Conservation (phyloP, 139 green algal genomes). For the Micractinium conductrix region DNA sequence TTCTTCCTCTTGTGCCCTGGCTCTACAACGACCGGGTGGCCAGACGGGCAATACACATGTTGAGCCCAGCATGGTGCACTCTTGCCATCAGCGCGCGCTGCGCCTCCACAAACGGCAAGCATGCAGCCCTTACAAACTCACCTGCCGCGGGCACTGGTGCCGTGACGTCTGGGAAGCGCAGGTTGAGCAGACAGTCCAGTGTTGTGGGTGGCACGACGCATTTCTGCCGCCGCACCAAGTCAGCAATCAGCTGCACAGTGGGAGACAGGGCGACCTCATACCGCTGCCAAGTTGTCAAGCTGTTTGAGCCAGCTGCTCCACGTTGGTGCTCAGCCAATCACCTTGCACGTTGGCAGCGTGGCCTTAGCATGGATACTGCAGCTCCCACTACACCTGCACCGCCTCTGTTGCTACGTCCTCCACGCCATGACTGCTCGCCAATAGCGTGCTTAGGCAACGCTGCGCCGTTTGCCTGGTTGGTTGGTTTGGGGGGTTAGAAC, state of each 20-base stretch:
- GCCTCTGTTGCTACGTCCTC: conserved; percentile 62
- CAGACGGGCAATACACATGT: background rate
- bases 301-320: no score
- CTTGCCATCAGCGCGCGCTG: background rate
- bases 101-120: background rate
- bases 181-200: conserved; percentile 21
- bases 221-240: conserved; percentile 77
- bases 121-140: background rate
- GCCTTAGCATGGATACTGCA: no score
- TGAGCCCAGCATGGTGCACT: background rate
- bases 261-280: no score
- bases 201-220: conserved; percentile 63
- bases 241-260: conserved; percentile 85
- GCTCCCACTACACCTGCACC: conserved; percentile 52
- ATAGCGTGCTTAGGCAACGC: background rate
- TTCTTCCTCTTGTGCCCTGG: conserved; percentile 43
- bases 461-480: background rate
- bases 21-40: conserved; percentile 4
- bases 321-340: no score
- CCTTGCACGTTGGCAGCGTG: no score
- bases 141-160: background rate
- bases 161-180: conserved; percentile 27
- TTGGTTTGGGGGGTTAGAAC: no score
- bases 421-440: conserved; percentile 20
- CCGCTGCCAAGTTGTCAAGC: no score